Evolutionary conservation across 345 rosid genomes (phyloP), one percentile per base, ranked within the genome.

Genomic region (Sonneratia alba): DNA sequence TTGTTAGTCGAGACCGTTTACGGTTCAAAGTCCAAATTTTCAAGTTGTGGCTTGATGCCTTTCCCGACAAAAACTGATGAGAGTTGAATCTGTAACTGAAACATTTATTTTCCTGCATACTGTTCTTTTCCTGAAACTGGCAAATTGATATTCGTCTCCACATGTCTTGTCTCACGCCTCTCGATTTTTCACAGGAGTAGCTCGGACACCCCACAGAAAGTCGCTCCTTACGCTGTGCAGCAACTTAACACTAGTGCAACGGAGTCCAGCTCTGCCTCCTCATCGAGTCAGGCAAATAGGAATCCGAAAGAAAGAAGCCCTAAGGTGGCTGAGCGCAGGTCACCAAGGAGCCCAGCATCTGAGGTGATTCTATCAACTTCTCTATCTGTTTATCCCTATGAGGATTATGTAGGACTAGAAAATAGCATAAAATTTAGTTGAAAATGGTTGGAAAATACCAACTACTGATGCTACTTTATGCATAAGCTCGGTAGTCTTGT

Each of bases 251-350:
- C 85, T 40, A 64, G 81, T 38, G 82, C 79, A 62, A 36, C 79
- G 19, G 91, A 90, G 11, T 69, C 85, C 73, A 91, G 87, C 59
- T 83, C 91, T 21, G 81, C 82, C 22, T 79, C 92, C 64, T 79
- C 94, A 32, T 81, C 85, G 55, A 87, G 80, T 71, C 82, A 86
- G 69, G 78, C 79, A 48, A 75, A 71, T 40, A 85, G 87, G 77
- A 84, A 89, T 42, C 87, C 89, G 16, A 95, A 92, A 80, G 90
- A 84, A 51, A 87, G 75, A 83, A 95, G 91, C 77, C 91, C 96
- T 32, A 95, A 90, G 71, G 83, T 90, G 73, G 73, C 59, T 67
- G 95, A 89, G 27, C 94, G 93, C 42, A 86, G 80, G 68, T 89
- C 97, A 38, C 96, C 94, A 1, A 74, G 87, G 82, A 92, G 98